Base-by-base conservation (phyloP, 139 green algal species). In the Coelastrella sp. region DNA sequence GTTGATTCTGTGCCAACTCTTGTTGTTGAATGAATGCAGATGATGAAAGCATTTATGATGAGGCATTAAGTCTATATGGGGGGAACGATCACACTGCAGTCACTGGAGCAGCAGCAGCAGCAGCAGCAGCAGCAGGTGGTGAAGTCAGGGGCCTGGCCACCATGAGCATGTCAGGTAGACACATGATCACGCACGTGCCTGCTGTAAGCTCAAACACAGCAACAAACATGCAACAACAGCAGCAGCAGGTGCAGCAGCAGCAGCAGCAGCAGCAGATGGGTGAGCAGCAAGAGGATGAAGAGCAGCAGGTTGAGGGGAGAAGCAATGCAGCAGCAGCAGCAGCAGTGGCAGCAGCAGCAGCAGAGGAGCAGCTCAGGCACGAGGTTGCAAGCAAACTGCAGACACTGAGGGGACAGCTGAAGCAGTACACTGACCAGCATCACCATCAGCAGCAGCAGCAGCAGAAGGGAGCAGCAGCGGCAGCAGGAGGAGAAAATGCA, bases 351-450 rank as follows among this genome's bases (percentile, higher is more conserved):
- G 63, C 63, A 17, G 63, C 63, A 70, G 63, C 63, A 70, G 63
- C 63, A 22, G 63, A 70, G 15, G 63, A 70, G 63, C 12, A 70
- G 63, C 63, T 70, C 15, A 14, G 63, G 15, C 63, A 70, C 6
- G 15, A 35, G 19, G 24, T 35, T 15, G 24, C 74, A 35, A 35
- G 15, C 74, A 81, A 56, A n/a, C 74, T 35, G 25, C 74, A 56
- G 12, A 56, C 74, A 12, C 25, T 35, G 60, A 57, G 12, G 12
- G 12, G 56, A 49, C 22, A 49, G 10, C 56, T 70, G 81, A 20
- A 74, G 81, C 81, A 75, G 81, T 49, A 75, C n/a, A 60, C 27
- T 82, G 76, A 20, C 24, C 76, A 82, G 12, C 35, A 85, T 22
- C 35, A 85, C 7, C 8, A 58, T 8, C 76, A 83, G 76, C 35